These are phyloP conservation scores for Diospyros kaki DNA, from an alignment of 148 eudicot species.

Conservation along the genomic window DNA sequence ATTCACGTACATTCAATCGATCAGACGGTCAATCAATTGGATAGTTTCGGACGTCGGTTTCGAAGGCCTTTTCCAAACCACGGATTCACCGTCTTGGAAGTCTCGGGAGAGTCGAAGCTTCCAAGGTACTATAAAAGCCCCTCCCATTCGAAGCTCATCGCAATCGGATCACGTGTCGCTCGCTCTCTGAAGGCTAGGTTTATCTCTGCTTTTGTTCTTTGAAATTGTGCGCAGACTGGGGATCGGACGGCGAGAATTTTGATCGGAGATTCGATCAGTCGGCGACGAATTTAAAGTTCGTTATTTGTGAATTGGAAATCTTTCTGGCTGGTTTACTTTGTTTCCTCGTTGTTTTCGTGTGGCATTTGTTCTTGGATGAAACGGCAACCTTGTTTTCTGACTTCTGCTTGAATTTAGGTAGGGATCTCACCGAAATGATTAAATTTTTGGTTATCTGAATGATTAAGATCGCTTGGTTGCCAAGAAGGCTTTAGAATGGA, in stretches of 20 bases:
- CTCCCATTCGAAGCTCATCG: neutral
- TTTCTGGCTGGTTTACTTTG: neutral
- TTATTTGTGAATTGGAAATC: constrained; percentile 9
- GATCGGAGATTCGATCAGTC: constrained; percentile 10
- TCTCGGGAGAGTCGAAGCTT: constrained; percentile 5
- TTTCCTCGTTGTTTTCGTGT: neutral
- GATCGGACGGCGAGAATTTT: neutral
- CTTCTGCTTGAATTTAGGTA: constrained; percentile 6
- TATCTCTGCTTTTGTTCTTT: neutral
- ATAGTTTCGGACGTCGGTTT: neutral
- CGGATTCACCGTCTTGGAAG: neutral
- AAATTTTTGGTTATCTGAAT: neutral
- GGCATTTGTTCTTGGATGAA: neutral
- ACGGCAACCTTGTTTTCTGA: neutral
- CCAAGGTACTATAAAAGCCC: neutral
- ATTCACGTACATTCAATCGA: neutral
- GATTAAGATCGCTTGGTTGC: constrained; percentile 4
- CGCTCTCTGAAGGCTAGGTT: no score
- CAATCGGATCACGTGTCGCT: neutral
- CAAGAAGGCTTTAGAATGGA: neutral
- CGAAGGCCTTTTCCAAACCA: neutral
- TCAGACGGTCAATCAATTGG: neutral
- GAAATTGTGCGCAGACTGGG: neutral
- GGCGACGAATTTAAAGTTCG: constrained; percentile 12
- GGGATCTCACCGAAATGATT: neutral